These are phyloP conservation scores for Porphyrellus cyaneotinctus DNA, from an alignment of 768 basidiomycete genomes.

Conservation along the genomic window DNA sequence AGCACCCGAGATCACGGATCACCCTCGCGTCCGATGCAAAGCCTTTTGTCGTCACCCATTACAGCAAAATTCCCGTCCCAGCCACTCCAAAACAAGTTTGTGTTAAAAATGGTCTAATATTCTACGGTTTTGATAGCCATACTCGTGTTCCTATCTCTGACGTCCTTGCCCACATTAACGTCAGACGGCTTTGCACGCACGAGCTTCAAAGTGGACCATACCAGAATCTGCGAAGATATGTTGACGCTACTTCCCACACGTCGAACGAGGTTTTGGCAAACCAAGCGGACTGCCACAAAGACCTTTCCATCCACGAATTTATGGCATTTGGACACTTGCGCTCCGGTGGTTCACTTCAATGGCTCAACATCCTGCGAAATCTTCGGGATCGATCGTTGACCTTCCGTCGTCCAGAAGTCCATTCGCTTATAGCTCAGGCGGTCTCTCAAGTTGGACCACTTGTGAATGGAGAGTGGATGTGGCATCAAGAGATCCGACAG, in stretches of 20 bases:
- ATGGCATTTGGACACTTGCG: constrained; percentile 43
- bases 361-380: constrained; percentile 47
- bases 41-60: constrained; percentile 15
- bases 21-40: constrained; percentile 22
- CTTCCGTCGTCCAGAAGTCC: constrained; percentile 39
- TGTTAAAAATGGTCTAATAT: constrained; percentile 35
- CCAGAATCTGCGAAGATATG: constrained; percentile 32
- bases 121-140: constrained; percentile 28
- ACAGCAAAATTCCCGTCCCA: constrained; percentile 14
- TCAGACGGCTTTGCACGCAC: constrained; percentile 31
- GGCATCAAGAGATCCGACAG: constrained; percentile 38
- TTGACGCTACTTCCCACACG: constrained; percentile 35
- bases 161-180: constrained; percentile 8
- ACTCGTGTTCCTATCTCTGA: constrained; percentile 10
- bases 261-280: constrained; percentile 41
- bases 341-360: constrained; percentile 42
- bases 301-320: constrained; percentile 42
- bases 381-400: constrained; percentile 36
- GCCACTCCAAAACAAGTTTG: constrained; percentile 13
- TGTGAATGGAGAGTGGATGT: constrained; percentile 21
- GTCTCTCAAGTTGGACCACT: constrained; percentile 40
- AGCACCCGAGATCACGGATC: constrained; percentile 17
- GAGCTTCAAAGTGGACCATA: constrained; percentile 34
- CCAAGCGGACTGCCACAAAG: constrained; percentile 38
- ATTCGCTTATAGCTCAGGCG: constrained; percentile 40